Base-by-base conservation (phyloP, 1,284 basidiomycete species). In the Violaceomyces palustris region DNA sequence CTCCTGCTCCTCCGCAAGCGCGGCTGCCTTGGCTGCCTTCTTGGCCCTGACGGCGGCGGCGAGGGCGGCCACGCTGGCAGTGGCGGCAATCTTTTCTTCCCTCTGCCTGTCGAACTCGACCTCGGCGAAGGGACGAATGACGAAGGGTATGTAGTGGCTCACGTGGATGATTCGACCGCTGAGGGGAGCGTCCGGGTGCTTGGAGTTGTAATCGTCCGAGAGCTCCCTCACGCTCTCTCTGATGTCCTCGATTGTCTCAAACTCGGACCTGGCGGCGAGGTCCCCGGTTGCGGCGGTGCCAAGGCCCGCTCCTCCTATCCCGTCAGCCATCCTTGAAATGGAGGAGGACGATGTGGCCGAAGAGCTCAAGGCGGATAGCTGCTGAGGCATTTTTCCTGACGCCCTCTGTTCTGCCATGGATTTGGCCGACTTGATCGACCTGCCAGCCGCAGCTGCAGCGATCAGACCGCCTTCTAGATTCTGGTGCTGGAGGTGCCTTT, bases 111-210 rank as follows among this genome's bases (percentile, higher is more conserved):
- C 55, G 36, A 57, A 61, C n/a, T 71, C 61, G 28, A 63, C 55
- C 35, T 71, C 65, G 17, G 58, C 58, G 3, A 58, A 45, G 9
- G 69, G 56, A 27, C 58, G 59, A 25, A 72, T 62, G 29, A 60
- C 54, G 46, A 73, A 72, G 17, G 70, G 70, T n/a, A 73, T 65
- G 41, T 60, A 63, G 43, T 72, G 68, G 35, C 57, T 63, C 35
- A 70, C 69, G 29, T 73, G 70, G 35, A 73, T 73, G 43, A 73
- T 67, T 18, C 70, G 57, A 10, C 70, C 70, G 38, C 61, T 64
- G 24, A 72, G 51, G 6, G 63, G 52, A 32, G 46, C 50, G 22
- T 60, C 52, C 21, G 63, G 59, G 31, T 69, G 69, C 33, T 61
- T 65, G 15, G 50, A 48, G 26, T 56, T 59, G 42, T 67, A 68